Base-by-base conservation (phyloP, 352 stramenopile species). In the Globisporangium cederbergense region DNA sequence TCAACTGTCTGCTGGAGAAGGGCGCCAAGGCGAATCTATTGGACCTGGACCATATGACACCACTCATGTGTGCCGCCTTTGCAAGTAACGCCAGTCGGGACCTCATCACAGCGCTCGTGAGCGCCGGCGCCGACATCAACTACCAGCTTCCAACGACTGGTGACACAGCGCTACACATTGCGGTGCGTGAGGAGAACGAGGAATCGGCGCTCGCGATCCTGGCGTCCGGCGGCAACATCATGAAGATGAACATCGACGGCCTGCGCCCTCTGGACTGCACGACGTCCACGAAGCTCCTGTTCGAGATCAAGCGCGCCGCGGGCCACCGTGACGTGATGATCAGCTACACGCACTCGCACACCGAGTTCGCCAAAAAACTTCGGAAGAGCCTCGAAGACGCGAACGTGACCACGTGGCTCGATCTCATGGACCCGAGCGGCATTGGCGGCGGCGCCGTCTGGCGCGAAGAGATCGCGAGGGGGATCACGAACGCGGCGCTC, bases 301-400 rank as follows among this genome's bases (percentile, higher is more conserved):
- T 88, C 40, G 85, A 87, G 32, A 83, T 95, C 50, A 95, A 95
- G 68, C 81, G 73, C 16, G 85, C 84, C n/a, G 86, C 84, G 1
- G 86, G 86, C 0, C 76, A 89, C 34, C 81, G 86, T 0, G 86
- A 95, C 38, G 86, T 93, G 10, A 93, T 95, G 86, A 93, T 95
- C 66, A 95, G 86, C 71, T 93, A 95, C 70, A 95, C 86, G 32
- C 86, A 95, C 63, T 88, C 86, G 36, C 86, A 95, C 62, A 70
- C 72, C 6, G 83, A 92, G 70, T 93, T 95, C 72, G 85, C 84
- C 13, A 88, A 81, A 52, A 93, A 93, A 57, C 64, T 93, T 36
- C 84, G 86, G 47, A 76, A 81, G 52, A 77, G 73, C 13, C 63
- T 95, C 0, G 86, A 93, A 69, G 71, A 85, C 20, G 76, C 82